A percentile compares a stretch with the other conserved stretches of the same genome.
phyloP scores from a whole-genome alignment of 2,329 filamentous ascomycete genomes.

The Diaporthe velutina region DNA sequence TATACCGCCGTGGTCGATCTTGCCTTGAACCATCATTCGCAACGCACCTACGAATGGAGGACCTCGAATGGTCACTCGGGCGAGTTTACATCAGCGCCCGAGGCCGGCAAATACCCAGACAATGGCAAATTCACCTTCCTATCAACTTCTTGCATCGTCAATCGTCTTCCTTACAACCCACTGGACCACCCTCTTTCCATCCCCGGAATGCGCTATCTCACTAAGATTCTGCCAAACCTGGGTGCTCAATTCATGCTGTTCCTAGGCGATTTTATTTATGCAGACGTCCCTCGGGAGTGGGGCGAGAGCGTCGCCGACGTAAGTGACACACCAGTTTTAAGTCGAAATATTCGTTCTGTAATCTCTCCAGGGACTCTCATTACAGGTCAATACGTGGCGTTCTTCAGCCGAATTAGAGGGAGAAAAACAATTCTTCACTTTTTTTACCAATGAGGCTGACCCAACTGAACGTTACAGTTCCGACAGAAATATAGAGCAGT shows the following conservation, averaged over 20 bases:
- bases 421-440: no score
- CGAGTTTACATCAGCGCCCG: constrained; percentile 83
- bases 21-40: constrained; percentile 72
- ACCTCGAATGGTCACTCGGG: constrained; percentile 91
- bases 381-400: not conserved
- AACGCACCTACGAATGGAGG: constrained; percentile 84
- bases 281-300: constrained; percentile 87
- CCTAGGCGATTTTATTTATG: constrained; percentile 89
- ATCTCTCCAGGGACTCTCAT: not conserved
- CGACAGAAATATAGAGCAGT: constrained; percentile 93
- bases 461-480: constrained; percentile 61
- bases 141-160: constrained; percentile 92
- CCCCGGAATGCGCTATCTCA: constrained; percentile 82
- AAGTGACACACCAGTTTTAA: not conserved
- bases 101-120: constrained; percentile 71
- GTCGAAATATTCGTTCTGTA: no score
- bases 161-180: constrained; percentile 89
- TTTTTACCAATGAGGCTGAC: not conserved
- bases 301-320: constrained; percentile 75
- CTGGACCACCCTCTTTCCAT: constrained; percentile 86
- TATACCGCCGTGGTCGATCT: constrained; percentile 81
- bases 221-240: constrained; percentile 77
- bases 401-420: no score
- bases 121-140: constrained; percentile 88
- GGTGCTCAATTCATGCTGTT: constrained; percentile 85